Evolutionary conservation across 2,329 filamentous ascomycete genomes (phyloP).

Genomic region (Arthroderma sp.): DNA sequence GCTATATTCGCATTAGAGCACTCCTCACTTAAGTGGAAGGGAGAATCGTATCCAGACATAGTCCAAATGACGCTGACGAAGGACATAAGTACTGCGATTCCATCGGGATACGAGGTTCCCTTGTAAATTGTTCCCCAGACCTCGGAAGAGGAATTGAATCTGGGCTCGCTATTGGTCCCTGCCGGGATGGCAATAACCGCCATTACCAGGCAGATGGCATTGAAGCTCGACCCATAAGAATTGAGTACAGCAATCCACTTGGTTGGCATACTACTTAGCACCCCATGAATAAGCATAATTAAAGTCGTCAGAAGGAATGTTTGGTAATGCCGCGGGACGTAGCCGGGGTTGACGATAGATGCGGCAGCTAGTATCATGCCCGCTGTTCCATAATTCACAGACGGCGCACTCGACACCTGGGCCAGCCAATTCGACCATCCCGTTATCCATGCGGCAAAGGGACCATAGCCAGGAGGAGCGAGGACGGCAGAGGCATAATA

Average conservation of each 20-base stretch:
- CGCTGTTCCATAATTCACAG: constrained; percentile 52
- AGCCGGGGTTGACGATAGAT: constrained; percentile 55
- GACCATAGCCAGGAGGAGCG: constrained; percentile 52
- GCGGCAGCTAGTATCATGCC: constrained; percentile 60
- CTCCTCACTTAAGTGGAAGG: constrained; percentile 63
- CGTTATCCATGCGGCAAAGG: constrained; percentile 55
- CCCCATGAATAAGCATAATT: constrained; percentile 54
- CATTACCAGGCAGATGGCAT: constrained; percentile 53
- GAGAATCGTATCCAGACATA: constrained; percentile 53
- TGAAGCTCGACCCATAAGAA: constrained; percentile 56
- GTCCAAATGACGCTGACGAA: constrained; percentile 61
- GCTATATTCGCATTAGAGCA: constrained; percentile 61
- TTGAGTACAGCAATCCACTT: constrained; percentile 58
- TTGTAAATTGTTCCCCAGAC: constrained; percentile 57
- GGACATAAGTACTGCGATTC: constrained; percentile 55
- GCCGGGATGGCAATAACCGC: constrained; percentile 58
- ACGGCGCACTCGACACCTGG: constrained; percentile 54
- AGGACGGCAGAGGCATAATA: constrained; percentile 64
- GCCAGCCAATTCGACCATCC: constrained; percentile 59
- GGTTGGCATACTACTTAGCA: constrained; percentile 58
- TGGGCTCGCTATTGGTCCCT: constrained; percentile 42
- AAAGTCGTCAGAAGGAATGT: constrained; percentile 54
- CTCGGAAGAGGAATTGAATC: constrained; percentile 43
- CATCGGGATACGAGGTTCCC: constrained; percentile 53
- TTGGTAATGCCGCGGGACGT: constrained; percentile 52